phyloP scores from a whole-genome alignment of 106 monocot genomes.

The Posidonia australis region DNA sequence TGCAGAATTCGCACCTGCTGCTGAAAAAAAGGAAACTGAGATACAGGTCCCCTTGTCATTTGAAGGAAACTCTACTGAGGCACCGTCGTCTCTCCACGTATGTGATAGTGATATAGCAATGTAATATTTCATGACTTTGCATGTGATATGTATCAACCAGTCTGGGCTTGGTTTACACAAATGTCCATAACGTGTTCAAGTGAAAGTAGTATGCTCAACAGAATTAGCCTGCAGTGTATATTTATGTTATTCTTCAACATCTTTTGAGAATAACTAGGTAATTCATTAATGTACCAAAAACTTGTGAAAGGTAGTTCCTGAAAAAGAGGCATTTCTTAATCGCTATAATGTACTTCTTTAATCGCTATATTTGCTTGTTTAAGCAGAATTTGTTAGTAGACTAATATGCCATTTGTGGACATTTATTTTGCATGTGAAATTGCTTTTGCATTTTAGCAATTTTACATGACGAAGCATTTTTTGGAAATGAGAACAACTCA shows the following conservation, averaged over 20 bases:
- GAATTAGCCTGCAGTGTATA: neutral
- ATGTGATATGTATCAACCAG: too few species aligned
- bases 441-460: neutral
- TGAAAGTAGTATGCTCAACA: neutral
- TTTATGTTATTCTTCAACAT: neutral
- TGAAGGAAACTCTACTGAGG: conserved; percentile 21
- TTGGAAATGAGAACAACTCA: too few species aligned
- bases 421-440: too few species aligned
- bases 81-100: conserved; percentile 48
- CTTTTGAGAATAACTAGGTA: neutral
- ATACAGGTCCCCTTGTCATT: conserved; percentile 43
- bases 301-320: neutral
- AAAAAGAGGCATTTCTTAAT: neutral
- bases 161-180: too few species aligned
- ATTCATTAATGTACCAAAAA: too few species aligned
- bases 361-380: neutral
- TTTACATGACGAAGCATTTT: too few species aligned
- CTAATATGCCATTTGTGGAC: too few species aligned
- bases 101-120: neutral
- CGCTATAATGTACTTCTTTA: neutral
- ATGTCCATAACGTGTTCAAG: neutral
- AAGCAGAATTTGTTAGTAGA: too few species aligned
- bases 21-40: conserved; percentile 38
- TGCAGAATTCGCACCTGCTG: conserved; percentile 50
- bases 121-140: too few species aligned